Evolutionary conservation across 2,329 filamentous ascomycete genomes (phyloP), one percentile per base, ranked within the genome.

Genomic region (Aspergillus ruber): DNA sequence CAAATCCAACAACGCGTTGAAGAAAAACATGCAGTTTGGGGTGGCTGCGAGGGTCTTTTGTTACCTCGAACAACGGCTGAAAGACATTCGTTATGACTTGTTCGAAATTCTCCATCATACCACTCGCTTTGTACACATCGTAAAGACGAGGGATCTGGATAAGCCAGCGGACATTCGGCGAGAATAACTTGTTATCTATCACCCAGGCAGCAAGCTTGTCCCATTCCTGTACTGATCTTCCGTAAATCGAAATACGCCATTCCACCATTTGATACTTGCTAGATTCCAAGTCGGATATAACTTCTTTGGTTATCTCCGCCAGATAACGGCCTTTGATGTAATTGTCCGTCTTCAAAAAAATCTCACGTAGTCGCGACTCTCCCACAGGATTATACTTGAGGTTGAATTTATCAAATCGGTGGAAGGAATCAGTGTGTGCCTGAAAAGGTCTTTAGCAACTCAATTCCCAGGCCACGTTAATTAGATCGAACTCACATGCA

Each of bases 231-330:
- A 95, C 78, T 2, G 86, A 86, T 64, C 89, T 87, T 53, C 93
- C 93, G 61, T 98, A 98, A 54, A 98, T 89, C 20, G 90, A 96
- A 56, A 98, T 95, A 39, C 93, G 89, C 90, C 94, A 98, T 72
- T 98, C 93, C 1, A 93, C 93, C 87, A 98, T 96, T 67, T 98
- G 93, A 63, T 98, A 98, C 68, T 98, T 98, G 80, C 90, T 96
- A 43, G 91, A 95, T 68, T 98, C 93, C 27, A 98, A 75, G 77
- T 98, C 93, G 3, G 90, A 84, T 46, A 98, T 96, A 53, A 98
- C 93, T 69, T 98, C 93, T 62, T 95, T 95, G 2, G 91, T 97
- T 53, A 98, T 96, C 67, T 98, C 93, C 1, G 93, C 93, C 39
- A 98, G 75, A 65, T 98, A 98, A 43, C 91, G 86, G 32, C 93